Evolutionary conservation across 352 stramenopile species (phyloP).

Genomic region (Phytophthora agathidicida): DNA sequence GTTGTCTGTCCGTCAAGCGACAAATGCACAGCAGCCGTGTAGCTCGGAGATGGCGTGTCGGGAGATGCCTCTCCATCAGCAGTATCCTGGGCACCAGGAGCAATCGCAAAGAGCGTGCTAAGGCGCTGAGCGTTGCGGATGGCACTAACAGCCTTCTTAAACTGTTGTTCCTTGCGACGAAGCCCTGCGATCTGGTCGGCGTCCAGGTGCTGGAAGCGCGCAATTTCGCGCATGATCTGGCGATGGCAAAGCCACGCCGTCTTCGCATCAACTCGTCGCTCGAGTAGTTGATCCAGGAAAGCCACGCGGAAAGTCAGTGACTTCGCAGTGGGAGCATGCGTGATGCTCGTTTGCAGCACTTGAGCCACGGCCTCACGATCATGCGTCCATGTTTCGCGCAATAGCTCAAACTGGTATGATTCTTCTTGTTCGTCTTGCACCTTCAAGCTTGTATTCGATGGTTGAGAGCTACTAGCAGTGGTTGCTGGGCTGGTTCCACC

Average conservation of each 20-base stretch:
- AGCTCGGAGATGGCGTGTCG: slow-evolving; percentile 29
- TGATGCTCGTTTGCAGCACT: slow-evolving; percentile 56
- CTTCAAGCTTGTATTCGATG: slow-evolving; percentile 10
- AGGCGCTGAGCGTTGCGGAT: slow-evolving; percentile 61
- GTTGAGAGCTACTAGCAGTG: not conserved
- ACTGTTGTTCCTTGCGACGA: slow-evolving; percentile 70
- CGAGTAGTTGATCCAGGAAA: slow-evolving; percentile 71
- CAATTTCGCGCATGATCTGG: slow-evolving; percentile 81
- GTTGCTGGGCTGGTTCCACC: not conserved
- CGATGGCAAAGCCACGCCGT: slow-evolving; percentile 82
- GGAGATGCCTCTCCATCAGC: slow-evolving; percentile 11
- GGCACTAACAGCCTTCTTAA: slow-evolving; percentile 69
- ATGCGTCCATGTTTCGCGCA: slow-evolving; percentile 72
- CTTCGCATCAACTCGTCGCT: slow-evolving; percentile 72
- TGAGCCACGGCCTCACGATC: slow-evolving; percentile 56
- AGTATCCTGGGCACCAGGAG: not conserved
- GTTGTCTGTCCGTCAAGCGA: slow-evolving; percentile 14
- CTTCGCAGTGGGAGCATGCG: slow-evolving; percentile 59
- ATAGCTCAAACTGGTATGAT: slow-evolving; percentile 70
- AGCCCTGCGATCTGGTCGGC: slow-evolving; percentile 69
- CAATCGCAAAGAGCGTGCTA: slow-evolving; percentile 16
- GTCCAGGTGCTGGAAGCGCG: slow-evolving; percentile 71
- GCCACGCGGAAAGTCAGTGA: slow-evolving; percentile 67
- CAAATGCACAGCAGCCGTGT: slow-evolving; percentile 43
- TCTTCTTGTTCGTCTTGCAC: slow-evolving; percentile 64